These are phyloP conservation scores for Opeltia flavorubescens DNA, from an alignment of 495 filamentous ascomycete species.

Conservation along the genomic window DNA sequence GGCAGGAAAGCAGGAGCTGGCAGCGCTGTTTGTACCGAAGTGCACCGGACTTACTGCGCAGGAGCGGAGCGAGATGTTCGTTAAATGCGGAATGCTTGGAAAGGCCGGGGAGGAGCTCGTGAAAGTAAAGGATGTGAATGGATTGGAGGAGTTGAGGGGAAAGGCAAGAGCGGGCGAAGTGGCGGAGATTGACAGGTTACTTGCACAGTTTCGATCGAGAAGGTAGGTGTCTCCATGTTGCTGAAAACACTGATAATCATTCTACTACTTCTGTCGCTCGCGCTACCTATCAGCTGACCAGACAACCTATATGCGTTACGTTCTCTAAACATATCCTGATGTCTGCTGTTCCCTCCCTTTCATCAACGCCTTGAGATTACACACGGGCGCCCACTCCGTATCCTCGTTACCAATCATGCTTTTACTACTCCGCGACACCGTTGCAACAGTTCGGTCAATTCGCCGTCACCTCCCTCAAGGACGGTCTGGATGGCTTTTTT, in stretches of 20 bases:
- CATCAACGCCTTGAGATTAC: background rate
- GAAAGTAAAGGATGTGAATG: conserved; percentile 60
- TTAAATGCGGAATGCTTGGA: conserved; percentile 82
- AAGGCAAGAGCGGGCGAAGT: conserved; percentile 41
- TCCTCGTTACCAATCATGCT: too few relatives aligned
- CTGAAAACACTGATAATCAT: too few relatives aligned
- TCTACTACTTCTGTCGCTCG: too few relatives aligned
- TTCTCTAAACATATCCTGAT: background rate
- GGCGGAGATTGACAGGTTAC: conserved; percentile 48
- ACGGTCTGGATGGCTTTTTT: background rate
- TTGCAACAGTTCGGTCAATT: conserved; percentile 2
- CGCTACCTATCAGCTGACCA: too few relatives aligned
- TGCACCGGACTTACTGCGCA: conserved; percentile 49
- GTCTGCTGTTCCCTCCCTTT: background rate
- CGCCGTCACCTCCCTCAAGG: conserved; percentile 12
- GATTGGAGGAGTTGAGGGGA: conserved; percentile 42
- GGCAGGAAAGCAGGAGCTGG: conserved; percentile 82
- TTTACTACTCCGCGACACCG: background rate
- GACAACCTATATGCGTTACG: too few relatives aligned
- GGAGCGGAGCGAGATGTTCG: conserved; percentile 81
- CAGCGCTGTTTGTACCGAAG: conserved; percentile 71
- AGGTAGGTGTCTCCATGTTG: conserved; percentile 16
- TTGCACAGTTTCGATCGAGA: conserved; percentile 37
- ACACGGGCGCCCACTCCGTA: too few relatives aligned
- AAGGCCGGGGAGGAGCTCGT: conserved; percentile 89